These are phyloP conservation scores for Purshia tridentata DNA, from an alignment of 306 rosid genomes.

Conservation along the genomic window DNA sequence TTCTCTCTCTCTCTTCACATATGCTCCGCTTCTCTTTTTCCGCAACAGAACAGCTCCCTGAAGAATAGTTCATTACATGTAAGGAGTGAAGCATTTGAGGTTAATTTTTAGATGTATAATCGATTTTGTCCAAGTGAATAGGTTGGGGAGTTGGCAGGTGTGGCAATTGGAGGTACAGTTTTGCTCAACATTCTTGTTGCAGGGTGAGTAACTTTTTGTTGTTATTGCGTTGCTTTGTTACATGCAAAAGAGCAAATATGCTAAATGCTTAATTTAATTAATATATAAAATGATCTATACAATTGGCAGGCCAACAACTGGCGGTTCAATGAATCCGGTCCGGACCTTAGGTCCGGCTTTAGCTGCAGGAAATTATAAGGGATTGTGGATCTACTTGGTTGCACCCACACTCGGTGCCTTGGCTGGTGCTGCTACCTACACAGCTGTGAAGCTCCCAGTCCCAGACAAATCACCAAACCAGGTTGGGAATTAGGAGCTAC, in stretches of 20 bases:
- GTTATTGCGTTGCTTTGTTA: too few species aligned
- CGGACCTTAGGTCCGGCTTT: constrained; percentile 58
- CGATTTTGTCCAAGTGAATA: constrained; percentile 3
- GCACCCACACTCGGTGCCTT: constrained; percentile 61
- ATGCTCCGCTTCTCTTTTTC: too few species aligned
- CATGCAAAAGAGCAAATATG: too few species aligned
- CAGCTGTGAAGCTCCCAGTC: constrained; percentile 35
- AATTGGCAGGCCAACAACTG: constrained; percentile 44
- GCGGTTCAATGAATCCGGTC: constrained; percentile 71
- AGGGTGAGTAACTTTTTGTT: constrained; percentile 38
- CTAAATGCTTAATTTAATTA: not conserved
- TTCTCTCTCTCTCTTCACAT: too few species aligned
- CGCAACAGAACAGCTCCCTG: too few species aligned
- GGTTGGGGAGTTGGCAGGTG: constrained; percentile 52
- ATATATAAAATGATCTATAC: not conserved
- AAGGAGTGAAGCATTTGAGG: too few species aligned
- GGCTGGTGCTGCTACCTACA: constrained; percentile 45
- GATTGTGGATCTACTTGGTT: constrained; percentile 47
- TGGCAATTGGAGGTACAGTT: constrained; percentile 56
- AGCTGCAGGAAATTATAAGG: constrained; percentile 35
- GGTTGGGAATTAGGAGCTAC: not conserved
- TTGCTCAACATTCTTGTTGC: constrained; percentile 55
- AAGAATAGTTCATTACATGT: too few species aligned
- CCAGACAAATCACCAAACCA: constrained; percentile 15
- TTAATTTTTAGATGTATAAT: too few species aligned